A percentile compares a stretch with the other conserved stretches of the same genome.
Conservation (phyloP, 345 rosid species). For the Isatis tinctoria region DNA sequence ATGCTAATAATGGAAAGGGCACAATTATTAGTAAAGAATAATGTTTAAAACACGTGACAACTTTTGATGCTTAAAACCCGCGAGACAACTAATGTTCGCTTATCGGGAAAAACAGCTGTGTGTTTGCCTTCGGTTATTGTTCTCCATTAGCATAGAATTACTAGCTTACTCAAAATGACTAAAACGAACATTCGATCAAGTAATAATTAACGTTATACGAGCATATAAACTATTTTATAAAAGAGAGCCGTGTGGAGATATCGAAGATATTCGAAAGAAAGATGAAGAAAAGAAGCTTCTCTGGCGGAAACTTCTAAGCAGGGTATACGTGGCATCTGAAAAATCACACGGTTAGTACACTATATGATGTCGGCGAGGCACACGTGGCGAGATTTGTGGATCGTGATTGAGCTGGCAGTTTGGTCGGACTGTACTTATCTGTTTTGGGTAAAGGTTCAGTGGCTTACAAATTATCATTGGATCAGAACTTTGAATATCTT, state of each 20-base stretch:
- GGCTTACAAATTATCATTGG: constrained; percentile 18
- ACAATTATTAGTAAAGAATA: neutral
- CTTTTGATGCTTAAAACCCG: neutral
- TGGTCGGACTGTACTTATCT: constrained; percentile 21
- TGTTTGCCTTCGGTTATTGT: neutral
- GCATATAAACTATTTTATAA: neutral
- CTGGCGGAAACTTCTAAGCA: neutral
- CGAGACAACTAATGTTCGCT: neutral
- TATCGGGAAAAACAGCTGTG: neutral
- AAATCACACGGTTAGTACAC: constrained; percentile 21
- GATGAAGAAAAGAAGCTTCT: constrained; percentile 1
- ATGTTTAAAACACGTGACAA: neutral
- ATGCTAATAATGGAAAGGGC: neutral
- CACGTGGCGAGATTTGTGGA: constrained; percentile 21
- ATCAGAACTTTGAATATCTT: constrained; percentile 2
- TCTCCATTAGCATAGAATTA: neutral
- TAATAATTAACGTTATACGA: neutral
- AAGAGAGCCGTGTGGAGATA: neutral
- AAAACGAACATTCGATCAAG: neutral
- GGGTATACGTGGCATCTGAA: neutral
- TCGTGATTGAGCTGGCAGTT: constrained; percentile 17
- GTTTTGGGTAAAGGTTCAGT: neutral
- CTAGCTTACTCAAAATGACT: neutral
- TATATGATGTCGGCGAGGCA: constrained; percentile 18
- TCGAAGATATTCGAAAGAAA: neutral